phyloP scores from a whole-genome alignment of 116 monocot species.

The Thalassia testudinum region DNA sequence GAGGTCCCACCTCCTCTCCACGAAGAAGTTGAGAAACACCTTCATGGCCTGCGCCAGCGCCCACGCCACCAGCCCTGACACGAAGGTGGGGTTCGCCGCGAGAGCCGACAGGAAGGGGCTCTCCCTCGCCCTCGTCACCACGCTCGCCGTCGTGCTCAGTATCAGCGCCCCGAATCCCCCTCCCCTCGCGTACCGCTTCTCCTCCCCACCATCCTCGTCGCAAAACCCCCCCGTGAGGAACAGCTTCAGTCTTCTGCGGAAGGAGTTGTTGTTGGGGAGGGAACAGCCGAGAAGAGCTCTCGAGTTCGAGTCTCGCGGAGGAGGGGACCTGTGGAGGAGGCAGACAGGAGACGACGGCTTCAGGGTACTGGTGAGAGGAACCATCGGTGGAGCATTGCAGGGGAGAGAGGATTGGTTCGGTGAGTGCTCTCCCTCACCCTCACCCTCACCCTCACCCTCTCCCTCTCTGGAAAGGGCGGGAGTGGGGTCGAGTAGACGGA shows the following conservation, averaged over 20 bases:
- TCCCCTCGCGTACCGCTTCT: background rate
- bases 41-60: slow-evolving; percentile 68
- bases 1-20: slow-evolving; percentile 70
- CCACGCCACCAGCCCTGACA: slow-evolving; percentile 73
- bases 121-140: slow-evolving; percentile 2
- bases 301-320: too few relatives aligned
- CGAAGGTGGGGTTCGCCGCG: slow-evolving; percentile 74
- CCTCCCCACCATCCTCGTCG: background rate
- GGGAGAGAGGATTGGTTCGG: too few relatives aligned
- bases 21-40: slow-evolving; percentile 59
- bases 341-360: too few relatives aligned
- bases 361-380: too few relatives aligned
- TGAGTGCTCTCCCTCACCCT: too few relatives aligned
- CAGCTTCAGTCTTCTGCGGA: background rate
- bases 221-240: background rate
- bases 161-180: slow-evolving; percentile 8
- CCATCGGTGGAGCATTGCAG: too few relatives aligned
- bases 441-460: too few relatives aligned
- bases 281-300: background rate
- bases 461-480: too few relatives aligned
- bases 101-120: slow-evolving; percentile 42
- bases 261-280: background rate
- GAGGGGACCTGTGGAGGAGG: too few relatives aligned
- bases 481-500: too few relatives aligned
- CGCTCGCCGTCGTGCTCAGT: slow-evolving; percentile 13